Evolutionary conservation across 345 rosid genomes (phyloP).

Genomic region (Brassica napus): DNA sequence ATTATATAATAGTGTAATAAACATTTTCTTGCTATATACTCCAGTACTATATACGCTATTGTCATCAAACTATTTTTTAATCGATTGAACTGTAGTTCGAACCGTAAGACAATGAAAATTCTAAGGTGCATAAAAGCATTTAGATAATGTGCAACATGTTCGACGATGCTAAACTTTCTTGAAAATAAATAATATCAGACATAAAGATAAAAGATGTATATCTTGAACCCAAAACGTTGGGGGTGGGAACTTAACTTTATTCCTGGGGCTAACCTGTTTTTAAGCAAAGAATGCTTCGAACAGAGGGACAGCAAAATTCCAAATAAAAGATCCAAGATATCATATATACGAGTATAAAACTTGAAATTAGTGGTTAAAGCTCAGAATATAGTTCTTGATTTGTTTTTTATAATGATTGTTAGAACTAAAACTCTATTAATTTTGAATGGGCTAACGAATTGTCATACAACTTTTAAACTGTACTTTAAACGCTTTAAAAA

Average conservation of each 20-base stretch:
- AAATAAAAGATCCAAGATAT: neutral
- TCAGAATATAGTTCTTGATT: neutral
- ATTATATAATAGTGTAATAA: neutral
- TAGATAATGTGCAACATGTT: constrained; percentile 32
- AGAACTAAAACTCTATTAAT: neutral
- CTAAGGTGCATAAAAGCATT: constrained; percentile 26
- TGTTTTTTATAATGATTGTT: neutral
- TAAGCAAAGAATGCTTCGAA: constrained; percentile 77
- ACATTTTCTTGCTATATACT: neutral
- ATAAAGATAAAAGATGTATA: constrained; percentile 2
- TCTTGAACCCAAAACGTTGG: constrained; percentile 42
- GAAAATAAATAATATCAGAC: constrained; percentile 29
- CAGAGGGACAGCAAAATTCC: constrained; percentile 49
- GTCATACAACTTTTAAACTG: neutral
- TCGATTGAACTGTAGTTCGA: constrained; percentile 6
- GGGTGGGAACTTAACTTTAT: constrained; percentile 53
- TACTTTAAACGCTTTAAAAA: neutral
- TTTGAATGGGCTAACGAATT: neutral
- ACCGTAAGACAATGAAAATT: constrained; percentile 14
- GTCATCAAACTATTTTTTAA: neutral
- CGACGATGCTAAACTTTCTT: constrained; percentile 38
- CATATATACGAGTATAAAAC: neutral
- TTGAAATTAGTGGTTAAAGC: neutral
- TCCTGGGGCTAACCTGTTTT: constrained; percentile 67
- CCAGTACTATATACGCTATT: neutral